Base-by-base conservation (phyloP, 2,329 filamentous ascomycete genomes). In the Alternaria alternata region DNA sequence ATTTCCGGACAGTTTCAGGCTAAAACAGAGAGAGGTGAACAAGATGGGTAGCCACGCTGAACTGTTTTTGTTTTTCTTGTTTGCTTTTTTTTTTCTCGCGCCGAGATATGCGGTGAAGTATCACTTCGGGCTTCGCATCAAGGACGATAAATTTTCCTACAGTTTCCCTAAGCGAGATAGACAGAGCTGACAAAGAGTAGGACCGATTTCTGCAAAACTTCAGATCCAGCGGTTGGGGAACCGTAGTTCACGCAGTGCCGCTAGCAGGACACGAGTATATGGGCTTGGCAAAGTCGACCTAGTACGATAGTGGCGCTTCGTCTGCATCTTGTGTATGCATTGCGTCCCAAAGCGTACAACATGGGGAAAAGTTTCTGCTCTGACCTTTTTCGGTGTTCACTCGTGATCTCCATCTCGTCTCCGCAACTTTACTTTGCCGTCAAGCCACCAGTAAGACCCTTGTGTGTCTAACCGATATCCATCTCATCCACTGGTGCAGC, bases 401-500 rank as follows among this genome's bases (percentile, higher is more conserved):
- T 36, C 46, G 14, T 49, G 24, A 49, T 32, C 32, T 24, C 34
- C 46, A 24, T 49, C 20, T 24, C 11, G n/a, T 30, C 18, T 53
- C 18, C 39, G 20, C 51, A 32, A 30, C 22, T 44, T 44, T 20
- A 43, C 39, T 24, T 42, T 16, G 12, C 39, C 5, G 20, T 53
- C 38, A 49, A 48, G 46, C 46, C 46, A 49, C 46, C 30, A 26
- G 9, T 20, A 32, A 36, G 4, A 36, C n/a, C 46, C 42, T 16
- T 49, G 20, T n/a, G 32, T 32, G 18, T 22, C 49, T 61, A 61
- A 20, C 47, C 59, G 51, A 62, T 62, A 7, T 62, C 59, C 59
- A 62, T 62, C 34, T 52, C 51, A n/a, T 62, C 59, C 14, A 22
- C 55, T 9, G 26, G 41, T n/a, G 39, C 47, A 38, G 46, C 56